Conservation (phyloP, 768 basidiomycete species). For the Tubosaeta sp. region DNA sequence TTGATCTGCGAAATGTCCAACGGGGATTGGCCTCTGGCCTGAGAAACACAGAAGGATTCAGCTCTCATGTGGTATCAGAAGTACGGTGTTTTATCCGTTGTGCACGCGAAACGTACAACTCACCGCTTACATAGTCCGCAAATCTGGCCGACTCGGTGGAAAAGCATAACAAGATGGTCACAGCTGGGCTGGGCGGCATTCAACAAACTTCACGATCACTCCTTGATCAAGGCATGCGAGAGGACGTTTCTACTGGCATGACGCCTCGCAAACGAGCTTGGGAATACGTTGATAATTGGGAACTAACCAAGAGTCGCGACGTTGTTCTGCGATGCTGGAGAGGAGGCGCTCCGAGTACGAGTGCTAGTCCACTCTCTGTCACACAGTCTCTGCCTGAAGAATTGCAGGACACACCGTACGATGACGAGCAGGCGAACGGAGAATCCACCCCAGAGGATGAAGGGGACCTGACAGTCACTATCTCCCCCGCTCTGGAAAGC, state of each 20-base stretch:
- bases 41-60: conserved; percentile 41
- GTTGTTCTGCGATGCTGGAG: conserved; percentile 53
- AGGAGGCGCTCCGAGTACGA: conserved; percentile 30
- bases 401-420: conserved; percentile 15
- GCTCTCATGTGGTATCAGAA: conserved; percentile 44
- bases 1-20: conserved; percentile 49
- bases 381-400: conserved; percentile 34
- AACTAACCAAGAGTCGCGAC: conserved; percentile 61
- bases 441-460: conserved; percentile 19
- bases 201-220: conserved; percentile 49
- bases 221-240: conserved; percentile 52
- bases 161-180: conserved; percentile 40
- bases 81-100: conserved; percentile 33
- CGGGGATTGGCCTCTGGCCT: conserved; percentile 48
- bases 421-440: conserved; percentile 15
- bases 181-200: conserved; percentile 43
- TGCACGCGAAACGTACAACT: not conserved
- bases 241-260: conserved; percentile 63
- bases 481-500: conserved; percentile 6
- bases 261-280: conserved; percentile 77
- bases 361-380: conserved; percentile 38
- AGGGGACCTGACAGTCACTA: conserved; percentile 20
- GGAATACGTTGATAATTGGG: conserved; percentile 70
- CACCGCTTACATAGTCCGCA: conserved; percentile 34
- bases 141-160: conserved; percentile 39